These are phyloP conservation scores for Eimeria nieschulzi DNA, from an alignment of 169 alveolate species.

Conservation along the genomic window DNA sequence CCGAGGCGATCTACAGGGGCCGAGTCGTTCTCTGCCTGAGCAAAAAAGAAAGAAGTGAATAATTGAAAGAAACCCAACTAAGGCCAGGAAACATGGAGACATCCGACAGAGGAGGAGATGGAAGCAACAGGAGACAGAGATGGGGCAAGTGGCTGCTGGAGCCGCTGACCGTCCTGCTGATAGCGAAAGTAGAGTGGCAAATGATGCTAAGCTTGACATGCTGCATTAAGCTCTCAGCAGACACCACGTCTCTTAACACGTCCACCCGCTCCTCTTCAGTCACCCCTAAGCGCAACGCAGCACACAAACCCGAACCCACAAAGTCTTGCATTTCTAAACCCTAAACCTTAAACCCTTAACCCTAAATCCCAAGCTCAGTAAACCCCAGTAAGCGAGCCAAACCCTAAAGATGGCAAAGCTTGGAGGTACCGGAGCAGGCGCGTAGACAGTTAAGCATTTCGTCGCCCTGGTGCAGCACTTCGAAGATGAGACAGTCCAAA, in stretches of 20 bases:
- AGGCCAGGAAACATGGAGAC: neutral
- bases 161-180: neutral
- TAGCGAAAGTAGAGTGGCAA: neutral
- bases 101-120: neutral
- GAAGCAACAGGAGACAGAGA: neutral
- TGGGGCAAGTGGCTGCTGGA: neutral
- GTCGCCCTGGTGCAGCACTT: slow-evolving; percentile 11
- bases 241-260: slow-evolving; percentile 21
- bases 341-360: slow-evolving; percentile 33
- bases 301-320: slow-evolving; percentile 18
- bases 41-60: neutral
- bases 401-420: neutral
- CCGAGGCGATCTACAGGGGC: slow-evolving; percentile 32
- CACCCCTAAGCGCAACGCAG: neutral
- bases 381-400: neutral
- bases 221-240: slow-evolving; percentile 29
- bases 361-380: neutral
- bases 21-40: neutral
- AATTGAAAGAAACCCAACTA: neutral
- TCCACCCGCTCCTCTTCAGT: slow-evolving; percentile 33
- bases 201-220: neutral
- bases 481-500: slow-evolving; percentile 4
- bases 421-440: slow-evolving; percentile 7
- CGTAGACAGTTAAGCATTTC: neutral
- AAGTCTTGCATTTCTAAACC: neutral